Evolutionary conservation across 352 stramenopile genomes (phyloP).

Genomic region (Phytophthora uliginosa): DNA sequence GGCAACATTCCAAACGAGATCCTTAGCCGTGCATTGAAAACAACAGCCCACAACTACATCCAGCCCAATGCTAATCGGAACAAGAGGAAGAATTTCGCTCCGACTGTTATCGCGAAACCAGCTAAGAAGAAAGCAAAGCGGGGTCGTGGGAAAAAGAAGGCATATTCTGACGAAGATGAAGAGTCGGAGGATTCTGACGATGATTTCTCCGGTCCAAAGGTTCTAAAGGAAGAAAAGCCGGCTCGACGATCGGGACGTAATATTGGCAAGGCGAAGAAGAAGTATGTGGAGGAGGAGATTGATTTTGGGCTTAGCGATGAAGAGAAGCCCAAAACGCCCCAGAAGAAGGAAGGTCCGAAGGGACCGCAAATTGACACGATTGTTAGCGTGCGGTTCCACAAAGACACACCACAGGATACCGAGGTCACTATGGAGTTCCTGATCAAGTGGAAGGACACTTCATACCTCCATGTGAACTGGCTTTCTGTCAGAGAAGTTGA

Average conservation of each 20-base stretch:
- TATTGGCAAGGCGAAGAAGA: slow-evolving; percentile 85
- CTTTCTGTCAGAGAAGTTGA: slow-evolving; percentile 96
- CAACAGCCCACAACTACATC: slow-evolving; percentile 65
- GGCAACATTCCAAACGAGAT: slow-evolving; percentile 84
- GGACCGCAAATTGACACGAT: slow-evolving; percentile 95
- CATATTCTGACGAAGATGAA: slow-evolving; percentile 82
- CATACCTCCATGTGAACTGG: slow-evolving; percentile 99
- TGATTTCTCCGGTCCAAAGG: slow-evolving; percentile 44
- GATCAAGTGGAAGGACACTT: slow-evolving; percentile 99
- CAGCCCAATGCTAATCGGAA: slow-evolving; percentile 70
- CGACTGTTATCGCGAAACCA: slow-evolving; percentile 63
- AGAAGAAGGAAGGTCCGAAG: slow-evolving; percentile 56
- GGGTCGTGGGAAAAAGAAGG: slow-evolving; percentile 67
- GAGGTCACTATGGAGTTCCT: slow-evolving; percentile 96
- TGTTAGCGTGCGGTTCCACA: slow-evolving; percentile 89
- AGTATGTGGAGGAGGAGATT: slow-evolving; percentile 86
- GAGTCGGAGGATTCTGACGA: slow-evolving; percentile 74
- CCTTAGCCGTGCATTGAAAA: slow-evolving; percentile 75
- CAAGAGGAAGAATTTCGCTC: slow-evolving; percentile 82
- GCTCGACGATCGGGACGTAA: slow-evolving; percentile 87
- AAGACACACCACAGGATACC: slow-evolving; percentile 46
- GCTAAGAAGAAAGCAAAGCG: slow-evolving; percentile 78
- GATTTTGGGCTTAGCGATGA: slow-evolving; percentile 79
- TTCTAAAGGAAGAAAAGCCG: slow-evolving; percentile 61
- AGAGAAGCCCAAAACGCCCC: slow-evolving; percentile 49